Conservation (phyloP, 495 filamentous ascomycete genomes). For the Hypomontagnella submonticulosa region DNA sequence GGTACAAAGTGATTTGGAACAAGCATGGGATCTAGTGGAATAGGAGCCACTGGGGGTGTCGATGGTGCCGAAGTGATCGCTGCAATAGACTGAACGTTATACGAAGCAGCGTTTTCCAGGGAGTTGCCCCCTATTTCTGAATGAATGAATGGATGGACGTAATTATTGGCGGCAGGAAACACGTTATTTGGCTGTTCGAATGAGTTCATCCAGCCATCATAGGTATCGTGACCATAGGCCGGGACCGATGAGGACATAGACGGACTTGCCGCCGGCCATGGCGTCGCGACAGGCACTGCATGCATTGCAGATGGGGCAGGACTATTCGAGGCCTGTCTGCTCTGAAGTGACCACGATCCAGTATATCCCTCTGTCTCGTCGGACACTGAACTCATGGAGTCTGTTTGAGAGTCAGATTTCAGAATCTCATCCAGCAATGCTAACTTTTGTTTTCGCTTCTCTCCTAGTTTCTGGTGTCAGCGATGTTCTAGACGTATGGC, state of each 20-base stretch:
- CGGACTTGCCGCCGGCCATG: slow-evolving; percentile 30
- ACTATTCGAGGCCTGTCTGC: slow-evolving; percentile 43
- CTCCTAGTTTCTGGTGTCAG: slow-evolving; percentile 44
- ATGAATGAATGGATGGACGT: slow-evolving; percentile 25
- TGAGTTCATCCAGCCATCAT: slow-evolving; percentile 36
- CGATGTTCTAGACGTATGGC: neutral
- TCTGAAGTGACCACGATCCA: slow-evolving; percentile 33
- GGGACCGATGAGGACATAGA: slow-evolving; percentile 34
- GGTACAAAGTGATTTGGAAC: slow-evolving; percentile 23
- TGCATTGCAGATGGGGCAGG: slow-evolving; percentile 32
- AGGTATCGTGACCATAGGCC: slow-evolving; percentile 25
- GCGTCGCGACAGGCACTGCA: slow-evolving; percentile 20
- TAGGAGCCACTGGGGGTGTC: slow-evolving; percentile 36
- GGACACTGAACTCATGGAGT: slow-evolving; percentile 49
- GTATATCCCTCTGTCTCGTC: slow-evolving; percentile 46
- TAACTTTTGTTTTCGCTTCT: slow-evolving; percentile 53
- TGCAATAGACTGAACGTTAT: slow-evolving; percentile 27
- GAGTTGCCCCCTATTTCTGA: slow-evolving; percentile 24
- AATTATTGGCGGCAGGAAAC: slow-evolving; percentile 25
- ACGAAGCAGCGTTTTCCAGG: slow-evolving; percentile 24
- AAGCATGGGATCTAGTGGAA: slow-evolving; percentile 40
- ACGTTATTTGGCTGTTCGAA: slow-evolving; percentile 25
- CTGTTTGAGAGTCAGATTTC: slow-evolving; percentile 44
- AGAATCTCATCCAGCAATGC: slow-evolving; percentile 49
- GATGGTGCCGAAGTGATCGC: slow-evolving; percentile 39